Conservation (phyloP, 225 moss, liverwort and hornwort genomes). For the Neckera pumila region DNA sequence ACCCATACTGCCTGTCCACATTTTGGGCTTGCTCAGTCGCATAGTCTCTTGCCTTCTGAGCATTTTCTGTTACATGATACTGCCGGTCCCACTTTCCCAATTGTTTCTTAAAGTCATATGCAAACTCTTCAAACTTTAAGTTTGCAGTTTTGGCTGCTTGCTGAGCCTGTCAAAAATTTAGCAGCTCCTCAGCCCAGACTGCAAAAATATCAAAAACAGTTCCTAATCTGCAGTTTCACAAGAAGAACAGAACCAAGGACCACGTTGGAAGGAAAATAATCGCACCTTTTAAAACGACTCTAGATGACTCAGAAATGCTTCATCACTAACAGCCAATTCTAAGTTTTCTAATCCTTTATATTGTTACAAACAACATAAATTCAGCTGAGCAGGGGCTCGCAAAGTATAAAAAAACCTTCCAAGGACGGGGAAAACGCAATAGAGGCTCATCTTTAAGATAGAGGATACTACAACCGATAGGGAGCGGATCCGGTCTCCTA, state of each 20-base stretch:
- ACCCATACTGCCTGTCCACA: constrained; percentile 76
- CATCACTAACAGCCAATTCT: not conserved
- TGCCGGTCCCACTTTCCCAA: constrained; percentile 72
- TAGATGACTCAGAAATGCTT: not conserved
- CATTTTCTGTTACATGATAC: constrained; percentile 69
- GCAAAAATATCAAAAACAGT: not conserved
- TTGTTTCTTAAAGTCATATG: constrained; percentile 70
- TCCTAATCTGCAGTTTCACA: not conserved
- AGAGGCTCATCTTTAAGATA: not conserved
- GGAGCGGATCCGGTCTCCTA: not conserved
- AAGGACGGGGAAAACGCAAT: not conserved
- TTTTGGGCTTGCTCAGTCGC: constrained; percentile 79
- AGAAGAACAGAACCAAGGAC: not conserved
- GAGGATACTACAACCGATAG: not conserved
- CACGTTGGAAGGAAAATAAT: not conserved
- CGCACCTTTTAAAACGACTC: not conserved
- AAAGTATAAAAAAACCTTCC: not conserved
- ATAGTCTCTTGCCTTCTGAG: constrained; percentile 57
- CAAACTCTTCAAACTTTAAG: constrained; percentile 74
- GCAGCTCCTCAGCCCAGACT: not conserved
- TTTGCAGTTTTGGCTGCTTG: constrained; percentile 58
- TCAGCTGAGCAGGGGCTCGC: not conserved
- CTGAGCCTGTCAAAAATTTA: constrained; percentile 13
- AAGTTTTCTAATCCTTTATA: not conserved
- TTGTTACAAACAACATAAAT: not conserved